Percentiles rank a stretch among this genome's conserved stretches.
These are phyloP conservation scores for Wickerhamomyces canadensis DNA, from an alignment of 805 yeast genomes.

Conservation along the genomic window DNA sequence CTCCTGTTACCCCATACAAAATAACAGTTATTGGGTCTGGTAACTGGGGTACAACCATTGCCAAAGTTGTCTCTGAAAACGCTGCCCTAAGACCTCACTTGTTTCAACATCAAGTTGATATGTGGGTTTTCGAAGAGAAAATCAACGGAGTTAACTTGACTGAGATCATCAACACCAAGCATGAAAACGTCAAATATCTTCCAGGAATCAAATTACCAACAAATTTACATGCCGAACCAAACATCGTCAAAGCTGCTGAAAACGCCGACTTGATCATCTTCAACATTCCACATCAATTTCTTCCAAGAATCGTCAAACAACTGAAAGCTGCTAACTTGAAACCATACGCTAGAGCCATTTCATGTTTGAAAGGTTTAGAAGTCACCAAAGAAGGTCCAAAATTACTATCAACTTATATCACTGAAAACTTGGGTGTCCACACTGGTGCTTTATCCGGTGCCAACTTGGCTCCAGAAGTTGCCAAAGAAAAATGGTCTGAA, in stretches of 20 bases:
- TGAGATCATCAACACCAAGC: constrained; percentile 82
- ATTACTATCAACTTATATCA: constrained; percentile 71
- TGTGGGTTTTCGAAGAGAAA: constrained; percentile 96
- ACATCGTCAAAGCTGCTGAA: constrained; percentile 64
- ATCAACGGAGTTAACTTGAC: constrained; percentile 70
- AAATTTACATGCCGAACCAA: constrained; percentile 88
- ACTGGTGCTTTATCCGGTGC: constrained; percentile 99
- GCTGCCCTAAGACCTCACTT: constrained; percentile 63
- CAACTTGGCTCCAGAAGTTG: constrained; percentile 95
- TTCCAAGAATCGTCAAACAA: constrained; percentile 69
- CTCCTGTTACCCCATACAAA: constrained; percentile 36
- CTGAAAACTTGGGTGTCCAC: constrained; percentile 74
- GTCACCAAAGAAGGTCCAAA: constrained; percentile 82
- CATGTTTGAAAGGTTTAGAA: constrained; percentile 88
- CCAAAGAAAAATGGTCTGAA: constrained; percentile 93
- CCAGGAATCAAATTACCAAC: constrained; percentile 83
- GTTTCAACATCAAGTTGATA: constrained; percentile 70
- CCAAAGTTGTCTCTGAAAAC: constrained; percentile 91
- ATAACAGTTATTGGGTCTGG: constrained; percentile 90
- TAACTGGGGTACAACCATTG: constrained; percentile 97
- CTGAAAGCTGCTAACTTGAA: constrained; percentile 64
- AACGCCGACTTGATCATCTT: constrained; percentile 85
- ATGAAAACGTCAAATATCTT: constrained; percentile 91
- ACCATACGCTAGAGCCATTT: constrained; percentile 76
- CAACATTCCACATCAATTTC: constrained; percentile 96